Evolutionary conservation across 2,329 filamentous ascomycete species (phyloP).

Genomic region (Cryphonectria naterciae): DNA sequence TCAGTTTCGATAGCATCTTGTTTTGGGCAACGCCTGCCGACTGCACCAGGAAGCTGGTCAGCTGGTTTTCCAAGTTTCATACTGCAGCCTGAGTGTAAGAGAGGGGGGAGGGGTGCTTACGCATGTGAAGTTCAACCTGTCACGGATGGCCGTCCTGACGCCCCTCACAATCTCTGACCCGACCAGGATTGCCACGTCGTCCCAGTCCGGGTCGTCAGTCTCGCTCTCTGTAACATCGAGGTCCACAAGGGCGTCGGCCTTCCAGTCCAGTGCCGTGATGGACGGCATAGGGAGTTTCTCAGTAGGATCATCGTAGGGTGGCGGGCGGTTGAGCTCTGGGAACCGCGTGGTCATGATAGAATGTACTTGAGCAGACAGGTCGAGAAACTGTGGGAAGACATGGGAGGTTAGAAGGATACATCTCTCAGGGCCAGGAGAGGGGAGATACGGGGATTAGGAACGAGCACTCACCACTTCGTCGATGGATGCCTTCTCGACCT

Average conservation of each 20-base stretch:
- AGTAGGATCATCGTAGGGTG: constrained; percentile 74
- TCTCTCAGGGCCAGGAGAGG: not conserved
- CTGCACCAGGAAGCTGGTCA: constrained; percentile 1
- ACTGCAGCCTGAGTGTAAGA: no score
- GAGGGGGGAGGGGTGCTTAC: constrained; percentile 10
- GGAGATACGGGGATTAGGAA: not conserved
- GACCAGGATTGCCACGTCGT: constrained; percentile 85
- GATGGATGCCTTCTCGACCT: constrained; percentile 90
- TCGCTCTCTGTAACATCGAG: constrained; percentile 74
- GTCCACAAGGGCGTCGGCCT: constrained; percentile 79
- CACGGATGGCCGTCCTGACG: constrained; percentile 70
- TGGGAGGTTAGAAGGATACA: constrained; percentile 1
- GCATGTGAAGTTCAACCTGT: constrained; percentile 83
- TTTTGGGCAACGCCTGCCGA: constrained; percentile 80
- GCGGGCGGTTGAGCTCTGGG: constrained; percentile 68
- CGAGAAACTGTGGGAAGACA: constrained; percentile 63
- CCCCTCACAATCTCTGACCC: constrained; percentile 86
- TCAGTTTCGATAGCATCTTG: constrained; percentile 94
- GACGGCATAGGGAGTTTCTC: constrained; percentile 73
- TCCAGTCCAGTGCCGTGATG: constrained; percentile 76
- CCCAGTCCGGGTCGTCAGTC: constrained; percentile 88
- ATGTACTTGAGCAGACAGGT: constrained; percentile 85
- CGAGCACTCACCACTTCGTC: constrained; percentile 71
- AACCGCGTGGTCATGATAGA: constrained; percentile 74
- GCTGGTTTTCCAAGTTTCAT: not conserved